phyloP scores from a whole-genome alignment of 768 basidiomycete species.

The Macrolepiota fuliginosa region DNA sequence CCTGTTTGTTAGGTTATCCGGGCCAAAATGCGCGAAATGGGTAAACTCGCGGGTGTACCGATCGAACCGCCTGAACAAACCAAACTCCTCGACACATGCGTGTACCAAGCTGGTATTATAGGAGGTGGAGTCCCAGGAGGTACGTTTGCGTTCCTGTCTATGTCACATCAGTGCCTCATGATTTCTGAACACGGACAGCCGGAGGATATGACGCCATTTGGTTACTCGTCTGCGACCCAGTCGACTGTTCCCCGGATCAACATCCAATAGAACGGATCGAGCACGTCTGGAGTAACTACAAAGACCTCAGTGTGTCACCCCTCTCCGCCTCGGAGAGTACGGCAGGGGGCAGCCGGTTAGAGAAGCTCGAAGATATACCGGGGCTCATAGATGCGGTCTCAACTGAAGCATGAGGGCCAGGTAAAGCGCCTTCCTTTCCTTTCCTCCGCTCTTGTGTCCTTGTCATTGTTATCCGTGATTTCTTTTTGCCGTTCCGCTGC shows the following conservation, averaged over 20 bases:
- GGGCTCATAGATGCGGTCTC: slow-evolving; percentile 47
- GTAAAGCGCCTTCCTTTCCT: neutral
- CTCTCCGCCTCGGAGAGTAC: slow-evolving; percentile 69
- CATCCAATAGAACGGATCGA: slow-evolving; percentile 61
- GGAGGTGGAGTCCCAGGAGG: slow-evolving; percentile 97
- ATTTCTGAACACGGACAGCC: slow-evolving; percentile 53
- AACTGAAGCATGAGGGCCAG: neutral
- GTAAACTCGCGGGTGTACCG: slow-evolving; percentile 67
- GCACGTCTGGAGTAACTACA: slow-evolving; percentile 63
- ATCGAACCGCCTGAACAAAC: slow-evolving; percentile 94
- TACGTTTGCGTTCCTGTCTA: slow-evolving; percentile 33
- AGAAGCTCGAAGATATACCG: slow-evolving; percentile 51
- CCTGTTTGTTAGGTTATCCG: slow-evolving; percentile 60
- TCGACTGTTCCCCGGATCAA: slow-evolving; percentile 40
- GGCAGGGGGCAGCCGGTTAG: slow-evolving; percentile 63
- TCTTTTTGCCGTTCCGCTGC: neutral
- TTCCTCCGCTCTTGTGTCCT: neutral
- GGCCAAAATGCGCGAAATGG: slow-evolving; percentile 81
- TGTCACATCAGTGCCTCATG: neutral
- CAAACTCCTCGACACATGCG: slow-evolving; percentile 72
- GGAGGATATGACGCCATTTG: slow-evolving; percentile 98
- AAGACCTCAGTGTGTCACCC: slow-evolving; percentile 65
- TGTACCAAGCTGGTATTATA: slow-evolving; percentile 78
- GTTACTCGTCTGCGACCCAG: slow-evolving; percentile 77
- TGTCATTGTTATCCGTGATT: neutral